Percentiles rank a stretch among this genome's conserved stretches.
Evolutionary conservation across 495 filamentous ascomycete species (phyloP).

Genomic region (Penicillium tannophilum): DNA sequence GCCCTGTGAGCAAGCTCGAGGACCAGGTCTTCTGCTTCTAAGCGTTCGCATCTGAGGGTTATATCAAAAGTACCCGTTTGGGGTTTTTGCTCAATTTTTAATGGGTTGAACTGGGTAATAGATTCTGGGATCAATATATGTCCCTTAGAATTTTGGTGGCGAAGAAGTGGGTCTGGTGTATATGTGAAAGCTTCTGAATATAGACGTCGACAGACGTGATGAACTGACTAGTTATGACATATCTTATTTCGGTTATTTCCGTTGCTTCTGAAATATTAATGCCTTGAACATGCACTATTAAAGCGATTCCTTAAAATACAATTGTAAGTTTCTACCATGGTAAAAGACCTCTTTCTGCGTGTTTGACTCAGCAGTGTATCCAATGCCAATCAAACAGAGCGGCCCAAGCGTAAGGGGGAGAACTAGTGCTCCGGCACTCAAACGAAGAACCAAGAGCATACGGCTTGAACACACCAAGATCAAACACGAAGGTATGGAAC

Average conservation of each 20-base stretch:
- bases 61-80: background rate
- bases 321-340: too few relatives aligned
- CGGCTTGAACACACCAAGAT: too few relatives aligned
- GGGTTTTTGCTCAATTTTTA: background rate
- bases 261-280: background rate
- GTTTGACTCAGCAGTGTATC: too few relatives aligned
- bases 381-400: too few relatives aligned
- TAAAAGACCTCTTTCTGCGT: too few relatives aligned
- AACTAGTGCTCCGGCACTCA: too few relatives aligned
- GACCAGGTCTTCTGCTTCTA: constrained; percentile 99
- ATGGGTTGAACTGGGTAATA: background rate
- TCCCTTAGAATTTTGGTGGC: background rate
- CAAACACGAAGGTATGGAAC: background rate
- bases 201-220: background rate
- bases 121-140: background rate
- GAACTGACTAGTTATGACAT: background rate
- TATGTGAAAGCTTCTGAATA: background rate
- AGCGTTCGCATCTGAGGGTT: constrained; percentile 12
- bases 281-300: background rate
- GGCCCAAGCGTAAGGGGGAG: too few relatives aligned
- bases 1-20: constrained; percentile 92
- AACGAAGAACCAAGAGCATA: too few relatives aligned
- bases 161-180: background rate
- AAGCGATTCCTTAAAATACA: too few relatives aligned
- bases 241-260: too few relatives aligned